Evolutionary conservation across 139 green algal genomes (phyloP), one percentile per base, ranked within the genome.

Genomic region (Spirogloea muscicola): DNA sequence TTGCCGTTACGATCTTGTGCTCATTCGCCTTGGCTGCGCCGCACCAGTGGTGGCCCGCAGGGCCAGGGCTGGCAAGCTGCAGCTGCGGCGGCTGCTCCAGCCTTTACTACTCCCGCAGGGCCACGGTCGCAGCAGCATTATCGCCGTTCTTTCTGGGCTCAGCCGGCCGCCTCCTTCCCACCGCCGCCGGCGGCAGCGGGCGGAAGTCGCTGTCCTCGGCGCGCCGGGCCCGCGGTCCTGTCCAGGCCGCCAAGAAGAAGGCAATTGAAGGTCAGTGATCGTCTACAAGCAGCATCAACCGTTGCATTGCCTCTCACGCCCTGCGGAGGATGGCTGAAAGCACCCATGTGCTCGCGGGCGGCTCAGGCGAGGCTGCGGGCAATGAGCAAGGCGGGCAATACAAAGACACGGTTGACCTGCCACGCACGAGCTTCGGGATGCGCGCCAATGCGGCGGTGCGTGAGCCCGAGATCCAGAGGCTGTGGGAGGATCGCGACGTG

Each of bases 401-500:
- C 86, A 91, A 83, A 48, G 72, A 88, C 46, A 97, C 93, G 13
- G 90, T 98, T 37, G 89, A 86, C 49, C 86, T 97, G 40, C 94
- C 94, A n/a, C 49, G 90, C 29, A 99, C 94, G 0, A 78, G 72
- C 16, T 99, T 99, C 83, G 90, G 87, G 82, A 88, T 99, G 87
- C 88, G 94, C 6, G 94, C 93, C 64, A 98, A 98, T 82, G 87
- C 80, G 16, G 79, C 88, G 0, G 82, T 91, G 60, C 84, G 90
- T 0, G 94, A 99, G 87, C 94, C 94, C 1, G 82, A 97, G 79
- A 91, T 99, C 57, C 94, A 98, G 71, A 77, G 83, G 74, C 92
- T 83, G 33, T 98, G 94, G 94, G 72, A 84, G 68, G 81, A 96
- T 59, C 70, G 90, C 9, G 38, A 58, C 0, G 73, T 96, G 0